Percentiles rank a stretch among this genome's conserved stretches.
Conservation (phyloP, 2,329 filamentous ascomycete species). For the Trichoderma breve region DNA sequence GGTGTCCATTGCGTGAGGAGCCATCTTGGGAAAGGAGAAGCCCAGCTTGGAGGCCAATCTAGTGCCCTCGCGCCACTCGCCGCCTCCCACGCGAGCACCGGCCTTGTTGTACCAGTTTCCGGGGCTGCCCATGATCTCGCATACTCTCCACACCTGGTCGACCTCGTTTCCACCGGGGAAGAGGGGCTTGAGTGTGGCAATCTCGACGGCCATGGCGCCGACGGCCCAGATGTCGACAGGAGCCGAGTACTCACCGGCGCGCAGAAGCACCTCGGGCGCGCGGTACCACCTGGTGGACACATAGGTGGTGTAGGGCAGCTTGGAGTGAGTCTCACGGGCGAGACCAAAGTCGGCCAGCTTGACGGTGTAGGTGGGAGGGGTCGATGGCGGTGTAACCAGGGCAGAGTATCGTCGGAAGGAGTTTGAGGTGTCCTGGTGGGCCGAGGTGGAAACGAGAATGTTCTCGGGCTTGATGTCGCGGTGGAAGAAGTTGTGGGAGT, state of each 20-base stretch:
- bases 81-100: slow-evolving; percentile 81
- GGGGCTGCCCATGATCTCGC: slow-evolving; percentile 98
- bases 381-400: slow-evolving; percentile 90
- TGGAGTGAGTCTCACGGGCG: slow-evolving; percentile 95
- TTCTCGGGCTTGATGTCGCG: slow-evolving; percentile 99
- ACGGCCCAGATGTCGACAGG: slow-evolving; percentile 99
- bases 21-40: slow-evolving; percentile 99
- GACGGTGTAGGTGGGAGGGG: slow-evolving; percentile 88
- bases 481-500: slow-evolving; percentile 96
- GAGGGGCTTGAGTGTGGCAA: slow-evolving; percentile 91
- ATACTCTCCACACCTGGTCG: slow-evolving; percentile 97
- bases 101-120: slow-evolving; percentile 97
- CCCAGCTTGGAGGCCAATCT: slow-evolving; percentile 91
- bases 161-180: slow-evolving; percentile 98
- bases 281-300: slow-evolving; percentile 98
- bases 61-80: slow-evolving; percentile 95
- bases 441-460: slow-evolving; percentile 91
- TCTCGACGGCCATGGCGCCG: slow-evolving; percentile 97
- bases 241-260: slow-evolving; percentile 94
- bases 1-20: slow-evolving; percentile 92
- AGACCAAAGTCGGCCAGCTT: slow-evolving; percentile 99
- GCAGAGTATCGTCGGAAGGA: slow-evolving; percentile 91
- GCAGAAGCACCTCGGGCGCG: slow-evolving; percentile 87
- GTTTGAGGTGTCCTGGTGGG: slow-evolving; percentile 75
- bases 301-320: slow-evolving; percentile 95